phyloP scores from a whole-genome alignment of 2,329 filamentous ascomycete species.

The Gnomoniopsis sp. region DNA sequence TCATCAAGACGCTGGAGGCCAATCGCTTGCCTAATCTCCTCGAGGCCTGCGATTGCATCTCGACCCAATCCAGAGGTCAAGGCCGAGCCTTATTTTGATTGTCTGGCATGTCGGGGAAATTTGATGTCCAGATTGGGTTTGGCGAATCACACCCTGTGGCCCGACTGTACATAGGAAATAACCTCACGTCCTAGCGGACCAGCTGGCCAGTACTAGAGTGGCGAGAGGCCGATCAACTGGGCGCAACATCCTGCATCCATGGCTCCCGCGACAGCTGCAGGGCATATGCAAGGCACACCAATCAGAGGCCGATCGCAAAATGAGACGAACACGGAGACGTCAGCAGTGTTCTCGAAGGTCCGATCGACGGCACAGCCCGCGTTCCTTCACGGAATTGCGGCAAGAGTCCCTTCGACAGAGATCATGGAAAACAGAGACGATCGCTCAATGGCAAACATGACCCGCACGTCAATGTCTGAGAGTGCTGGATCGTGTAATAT shows the following conservation, averaged over 20 bases:
- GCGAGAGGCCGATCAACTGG: conserved; percentile 8
- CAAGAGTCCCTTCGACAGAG: not conserved
- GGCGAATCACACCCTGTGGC: conserved; percentile 9
- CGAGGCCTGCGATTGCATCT: not conserved
- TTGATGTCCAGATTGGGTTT: conserved; percentile 12
- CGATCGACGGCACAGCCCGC: too few relatives aligned
- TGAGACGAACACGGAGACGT: conserved; percentile 10
- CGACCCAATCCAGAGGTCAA: conserved; percentile 14
- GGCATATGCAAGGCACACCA: conserved; percentile 19
- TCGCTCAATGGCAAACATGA: not conserved
- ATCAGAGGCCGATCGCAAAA: conserved; percentile 16
- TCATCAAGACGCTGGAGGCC: conserved; percentile 9
- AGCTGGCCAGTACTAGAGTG: conserved; percentile 4
- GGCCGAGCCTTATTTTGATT: not conserved
- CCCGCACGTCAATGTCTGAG: not conserved
- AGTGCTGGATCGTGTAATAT: not conserved
- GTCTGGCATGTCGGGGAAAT: conserved; percentile 17
- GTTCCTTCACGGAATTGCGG: not conserved
- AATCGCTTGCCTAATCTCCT: conserved; percentile 1
- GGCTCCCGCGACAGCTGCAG: not conserved
- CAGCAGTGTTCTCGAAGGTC: not conserved
- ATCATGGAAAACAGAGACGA: too few relatives aligned
- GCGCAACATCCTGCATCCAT: not conserved
- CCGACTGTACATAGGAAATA: conserved; percentile 4
- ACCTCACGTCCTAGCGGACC: conserved; percentile 2